These are phyloP conservation scores for Athelia psychrophila DNA, from an alignment of 1,284 basidiomycete genomes.

Conservation along the genomic window DNA sequence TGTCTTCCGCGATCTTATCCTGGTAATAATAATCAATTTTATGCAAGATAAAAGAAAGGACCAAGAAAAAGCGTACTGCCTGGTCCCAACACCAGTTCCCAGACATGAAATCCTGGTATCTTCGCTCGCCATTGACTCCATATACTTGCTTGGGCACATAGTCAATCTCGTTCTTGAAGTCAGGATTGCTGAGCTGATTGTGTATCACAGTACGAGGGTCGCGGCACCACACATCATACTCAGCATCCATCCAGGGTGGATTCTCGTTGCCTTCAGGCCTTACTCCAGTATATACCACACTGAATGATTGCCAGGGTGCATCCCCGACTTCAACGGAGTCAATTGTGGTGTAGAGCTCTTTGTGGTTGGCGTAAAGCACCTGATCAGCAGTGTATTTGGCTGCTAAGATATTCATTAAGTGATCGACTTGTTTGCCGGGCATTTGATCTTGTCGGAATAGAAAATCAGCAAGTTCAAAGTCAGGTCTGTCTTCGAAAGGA, in stretches of 20 bases:
- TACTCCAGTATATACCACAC: slow-evolving; percentile 8
- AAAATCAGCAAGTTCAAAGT: slow-evolving; percentile 10
- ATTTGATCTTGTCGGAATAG: slow-evolving; percentile 14
- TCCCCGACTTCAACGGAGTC: slow-evolving; percentile 11
- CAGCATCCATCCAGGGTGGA: slow-evolving; percentile 12
- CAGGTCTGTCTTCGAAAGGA: slow-evolving; percentile 7
- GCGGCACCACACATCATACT: slow-evolving; percentile 9
- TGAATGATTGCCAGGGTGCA: slow-evolving; percentile 8
- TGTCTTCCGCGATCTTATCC: slow-evolving; percentile 21
- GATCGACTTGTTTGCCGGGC: slow-evolving; percentile 9
- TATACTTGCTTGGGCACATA: slow-evolving; percentile 13
- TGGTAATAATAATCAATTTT: slow-evolving; percentile 1
- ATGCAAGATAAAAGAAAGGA: not conserved
- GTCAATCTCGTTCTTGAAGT: slow-evolving; percentile 13
- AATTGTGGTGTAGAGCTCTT: slow-evolving; percentile 8
- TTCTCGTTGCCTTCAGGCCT: not conserved
- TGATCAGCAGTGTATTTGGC: not conserved
- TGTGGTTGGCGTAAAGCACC: slow-evolving; percentile 7
- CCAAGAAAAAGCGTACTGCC: slow-evolving; percentile 4
- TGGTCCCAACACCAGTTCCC: slow-evolving; percentile 11
- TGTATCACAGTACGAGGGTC: slow-evolving; percentile 1
- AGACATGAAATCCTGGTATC: slow-evolving; percentile 15
- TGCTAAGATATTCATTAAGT: slow-evolving; percentile 13
- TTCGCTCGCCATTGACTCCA: not conserved
- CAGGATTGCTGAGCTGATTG: slow-evolving; percentile 9